phyloP scores from a whole-genome alignment of 108 stramenopile species.

The Fragilaria crotonensis region DNA sequence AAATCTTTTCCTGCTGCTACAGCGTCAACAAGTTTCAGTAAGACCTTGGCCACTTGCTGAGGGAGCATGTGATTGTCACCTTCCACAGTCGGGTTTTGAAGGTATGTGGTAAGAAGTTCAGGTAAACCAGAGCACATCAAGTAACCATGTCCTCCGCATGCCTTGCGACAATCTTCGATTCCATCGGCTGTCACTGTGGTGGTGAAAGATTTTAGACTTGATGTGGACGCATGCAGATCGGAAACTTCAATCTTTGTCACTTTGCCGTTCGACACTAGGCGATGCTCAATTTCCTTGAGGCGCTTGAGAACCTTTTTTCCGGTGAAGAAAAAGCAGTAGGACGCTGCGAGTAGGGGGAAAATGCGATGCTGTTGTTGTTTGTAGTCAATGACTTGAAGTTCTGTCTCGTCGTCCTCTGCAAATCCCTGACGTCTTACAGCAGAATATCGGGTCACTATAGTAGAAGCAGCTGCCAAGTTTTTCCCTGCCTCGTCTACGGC shows the following conservation, averaged over 20 bases:
- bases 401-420: conserved; percentile 41
- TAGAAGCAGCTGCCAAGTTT: conserved; percentile 76
- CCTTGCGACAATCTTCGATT: conserved; percentile 92
- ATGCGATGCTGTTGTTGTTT: conserved; percentile 93
- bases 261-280: conserved; percentile 36
- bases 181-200: conserved; percentile 89
- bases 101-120: conserved; percentile 83
- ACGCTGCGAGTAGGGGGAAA: conserved; percentile 79
- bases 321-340: conserved; percentile 89
- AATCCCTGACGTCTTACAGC: conserved; percentile 91
- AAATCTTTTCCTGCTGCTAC: conserved; percentile 16
- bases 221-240: conserved; percentile 88
- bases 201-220: conserved; percentile 87
- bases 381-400: conserved; percentile 90
- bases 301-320: conserved; percentile 57
- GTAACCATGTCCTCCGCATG: conserved; percentile 94
- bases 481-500: conserved; percentile 51
- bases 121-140: conserved; percentile 85
- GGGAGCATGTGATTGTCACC: conserved; percentile 93
- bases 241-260: conserved; percentile 65
- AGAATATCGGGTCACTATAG: conserved; percentile 86
- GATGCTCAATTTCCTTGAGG: conserved; percentile 66
- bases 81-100: conserved; percentile 90
- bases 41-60: conserved; percentile 81
- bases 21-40: conserved; percentile 72